These are phyloP conservation scores for Rhododendron griersonianum DNA, from an alignment of 148 eudicot genomes.

Conservation along the genomic window DNA sequence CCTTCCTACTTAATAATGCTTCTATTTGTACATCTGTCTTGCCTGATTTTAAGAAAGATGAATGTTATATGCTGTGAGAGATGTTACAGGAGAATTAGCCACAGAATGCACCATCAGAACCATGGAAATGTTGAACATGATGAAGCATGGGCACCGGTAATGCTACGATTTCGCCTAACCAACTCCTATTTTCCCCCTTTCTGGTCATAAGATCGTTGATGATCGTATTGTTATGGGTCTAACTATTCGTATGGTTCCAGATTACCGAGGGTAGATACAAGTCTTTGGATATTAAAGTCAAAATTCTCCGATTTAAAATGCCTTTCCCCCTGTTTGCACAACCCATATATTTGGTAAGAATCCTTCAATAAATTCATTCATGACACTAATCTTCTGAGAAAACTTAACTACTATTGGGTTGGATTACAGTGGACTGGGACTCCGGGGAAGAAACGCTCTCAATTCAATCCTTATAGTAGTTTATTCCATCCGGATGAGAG, in stretches of 20 bases:
- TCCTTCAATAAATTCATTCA: background rate
- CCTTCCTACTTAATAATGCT: too few relatives aligned
- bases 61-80: background rate
- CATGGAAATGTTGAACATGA: conserved; percentile 35
- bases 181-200: background rate
- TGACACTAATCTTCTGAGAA: too few relatives aligned
- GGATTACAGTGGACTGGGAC: conserved; percentile 32
- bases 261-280: conserved; percentile 39
- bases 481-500: conserved; percentile 48
- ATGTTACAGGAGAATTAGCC: conserved; percentile 34
- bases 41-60: conserved; percentile 1
- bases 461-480: conserved; percentile 43
- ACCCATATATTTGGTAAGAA: conserved; percentile 38
- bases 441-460: conserved; percentile 53
- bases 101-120: conserved; percentile 37
- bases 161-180: background rate
- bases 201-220: background rate
- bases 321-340: conserved; percentile 48
- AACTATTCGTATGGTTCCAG: conserved; percentile 11
- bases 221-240: background rate
- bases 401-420: background rate
- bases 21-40: background rate
- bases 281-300: conserved; percentile 29
- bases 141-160: conserved; percentile 42
- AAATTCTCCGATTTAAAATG: conserved; percentile 38